A percentile compares a stretch with the other conserved stretches of the same genome.
Evolutionary conservation across 129 eudicot genomes (phyloP).

Genomic region (Flaveria brownii): DNA sequence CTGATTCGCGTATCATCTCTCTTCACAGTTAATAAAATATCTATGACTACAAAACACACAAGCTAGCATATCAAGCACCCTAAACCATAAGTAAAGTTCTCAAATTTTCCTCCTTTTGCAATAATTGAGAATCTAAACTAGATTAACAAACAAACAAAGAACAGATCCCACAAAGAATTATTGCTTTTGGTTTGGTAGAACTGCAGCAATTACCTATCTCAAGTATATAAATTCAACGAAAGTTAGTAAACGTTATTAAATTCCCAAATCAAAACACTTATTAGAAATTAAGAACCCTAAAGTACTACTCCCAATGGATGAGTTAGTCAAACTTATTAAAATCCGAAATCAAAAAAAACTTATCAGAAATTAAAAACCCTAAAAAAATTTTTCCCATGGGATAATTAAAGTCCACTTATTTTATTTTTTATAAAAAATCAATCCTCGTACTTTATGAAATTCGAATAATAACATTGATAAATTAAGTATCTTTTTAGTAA

Average conservation of each 20-base stretch:
- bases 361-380: no score
- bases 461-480: background rate
- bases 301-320: background rate
- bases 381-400: background rate
- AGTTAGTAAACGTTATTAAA: slow-evolving; percentile 23
- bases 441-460: no score
- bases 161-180: slow-evolving; percentile 37
- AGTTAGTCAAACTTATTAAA: no score
- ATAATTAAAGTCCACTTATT: background rate
- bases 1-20: background rate
- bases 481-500: background rate
- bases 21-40: slow-evolving; percentile 19
- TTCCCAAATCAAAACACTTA: slow-evolving; percentile 29
- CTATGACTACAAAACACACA: background rate
- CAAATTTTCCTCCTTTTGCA: slow-evolving; percentile 23
- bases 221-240: slow-evolving; percentile 10
- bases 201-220: background rate
- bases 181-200: background rate
- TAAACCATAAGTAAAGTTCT: background rate
- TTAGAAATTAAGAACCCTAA: slow-evolving; percentile 17
- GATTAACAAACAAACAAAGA: slow-evolving; percentile 12
- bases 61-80: background rate
- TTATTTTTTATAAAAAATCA: background rate
- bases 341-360: no score
- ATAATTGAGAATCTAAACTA: slow-evolving; percentile 31